Conservation (phyloP, 2,329 filamentous ascomycete species). For the Colletotrichum caudatum region DNA sequence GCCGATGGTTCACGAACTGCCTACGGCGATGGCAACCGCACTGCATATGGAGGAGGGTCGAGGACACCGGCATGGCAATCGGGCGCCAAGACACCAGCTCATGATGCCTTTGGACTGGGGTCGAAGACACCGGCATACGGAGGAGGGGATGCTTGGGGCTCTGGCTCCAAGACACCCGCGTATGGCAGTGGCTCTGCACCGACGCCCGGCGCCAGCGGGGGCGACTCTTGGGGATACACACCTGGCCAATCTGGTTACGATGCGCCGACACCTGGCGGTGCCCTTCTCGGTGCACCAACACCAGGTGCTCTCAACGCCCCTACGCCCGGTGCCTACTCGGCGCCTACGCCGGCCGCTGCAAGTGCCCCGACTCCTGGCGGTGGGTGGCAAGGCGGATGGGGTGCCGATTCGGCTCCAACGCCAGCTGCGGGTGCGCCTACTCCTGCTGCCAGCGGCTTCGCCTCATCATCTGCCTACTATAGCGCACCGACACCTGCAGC, state of each 20-base stretch:
- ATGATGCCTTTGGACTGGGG: constrained; percentile 73
- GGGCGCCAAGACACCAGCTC: constrained; percentile 77
- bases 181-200: constrained; percentile 73
- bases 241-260: constrained; percentile 71
- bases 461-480: constrained; percentile 62
- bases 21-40: constrained; percentile 79
- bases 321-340: constrained; percentile 76
- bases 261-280: constrained; percentile 74
- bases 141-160: constrained; percentile 69
- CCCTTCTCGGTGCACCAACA: constrained; percentile 68
- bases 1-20: constrained; percentile 74
- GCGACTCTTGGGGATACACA: constrained; percentile 72
- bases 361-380: constrained; percentile 78
- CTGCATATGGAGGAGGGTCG: constrained; percentile 79
- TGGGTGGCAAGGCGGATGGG: constrained; percentile 70
- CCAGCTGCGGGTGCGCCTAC: constrained; percentile 76
- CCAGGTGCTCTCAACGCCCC: constrained; percentile 75
- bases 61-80: constrained; percentile 85
- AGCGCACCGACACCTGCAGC: constrained; percentile 75
- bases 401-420: constrained; percentile 73
- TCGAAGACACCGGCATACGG: constrained; percentile 77
- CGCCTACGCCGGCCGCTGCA: constrained; percentile 70
- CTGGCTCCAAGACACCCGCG: constrained; percentile 82
- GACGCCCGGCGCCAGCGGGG: constrained; percentile 68
- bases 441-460: constrained; percentile 71